Evolutionary conservation across 371 early-diverging fungal genomes (phyloP).

Genomic region (Mortierella sp.): DNA sequence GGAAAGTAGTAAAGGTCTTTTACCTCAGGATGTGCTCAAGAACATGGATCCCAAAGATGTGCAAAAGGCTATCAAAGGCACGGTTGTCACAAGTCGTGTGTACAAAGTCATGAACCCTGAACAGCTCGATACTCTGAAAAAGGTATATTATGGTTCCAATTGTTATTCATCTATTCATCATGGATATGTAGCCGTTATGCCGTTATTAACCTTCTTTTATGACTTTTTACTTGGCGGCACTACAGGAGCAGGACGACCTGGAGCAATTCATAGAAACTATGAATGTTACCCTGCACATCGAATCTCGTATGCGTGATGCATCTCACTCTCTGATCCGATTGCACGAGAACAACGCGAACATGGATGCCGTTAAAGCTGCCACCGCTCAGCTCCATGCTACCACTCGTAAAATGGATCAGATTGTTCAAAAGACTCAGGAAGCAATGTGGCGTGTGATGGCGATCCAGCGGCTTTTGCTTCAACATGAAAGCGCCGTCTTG

Average conservation of each 20-base stretch:
- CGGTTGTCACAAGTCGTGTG: slow-evolving; percentile 38
- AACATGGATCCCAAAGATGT: slow-evolving; percentile 34
- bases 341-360: slow-evolving; percentile 28
- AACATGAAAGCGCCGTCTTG: slow-evolving; percentile 41
- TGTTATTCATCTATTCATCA: no score
- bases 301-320: slow-evolving; percentile 47
- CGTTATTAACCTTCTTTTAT: no score
- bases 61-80: slow-evolving; percentile 10
- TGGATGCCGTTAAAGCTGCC: slow-evolving; percentile 29
- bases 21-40: slow-evolving; percentile 40
- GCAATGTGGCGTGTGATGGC: slow-evolving; percentile 33
- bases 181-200: no score
- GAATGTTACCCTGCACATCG: slow-evolving; percentile 38
- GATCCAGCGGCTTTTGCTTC: slow-evolving; percentile 26
- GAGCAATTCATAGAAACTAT: slow-evolving; percentile 30
- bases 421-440: slow-evolving; percentile 29
- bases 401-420: slow-evolving; percentile 34
- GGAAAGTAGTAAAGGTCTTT: slow-evolving; percentile 17
- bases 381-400: slow-evolving; percentile 29
- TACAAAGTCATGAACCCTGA: slow-evolving; percentile 34
- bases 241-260: slow-evolving; percentile 43
- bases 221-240: no score
- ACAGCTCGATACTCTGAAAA: slow-evolving; percentile 25
- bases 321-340: slow-evolving; percentile 39
- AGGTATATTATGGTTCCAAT: slow-evolving; percentile 21